Conservation (phyloP, 345 rosid genomes). For the Populus simonii region DNA sequence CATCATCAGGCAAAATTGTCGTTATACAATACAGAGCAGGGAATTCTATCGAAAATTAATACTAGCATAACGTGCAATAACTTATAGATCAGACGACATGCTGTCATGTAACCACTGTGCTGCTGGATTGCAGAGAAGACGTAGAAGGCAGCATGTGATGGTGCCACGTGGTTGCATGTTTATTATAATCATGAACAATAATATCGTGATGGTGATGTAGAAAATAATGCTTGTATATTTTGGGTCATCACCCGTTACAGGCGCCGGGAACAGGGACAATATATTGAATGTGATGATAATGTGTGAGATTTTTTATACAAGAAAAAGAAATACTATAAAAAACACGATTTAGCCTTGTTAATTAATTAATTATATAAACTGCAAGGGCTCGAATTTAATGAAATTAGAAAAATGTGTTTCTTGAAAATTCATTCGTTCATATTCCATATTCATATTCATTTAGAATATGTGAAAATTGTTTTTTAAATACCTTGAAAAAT, state of each 20-base stretch:
- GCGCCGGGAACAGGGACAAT: slow-evolving; percentile 30
- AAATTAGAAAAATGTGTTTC: too few species aligned
- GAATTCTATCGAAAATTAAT: not conserved
- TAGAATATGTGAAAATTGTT: too few species aligned
- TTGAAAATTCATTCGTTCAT: too few species aligned
- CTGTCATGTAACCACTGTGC: slow-evolving; percentile 12
- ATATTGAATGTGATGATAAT: slow-evolving; percentile 22
- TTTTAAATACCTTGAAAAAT: too few species aligned
- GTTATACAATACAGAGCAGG: not conserved
- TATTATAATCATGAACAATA: not conserved
- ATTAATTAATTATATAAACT: too few species aligned
- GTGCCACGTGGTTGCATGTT: slow-evolving; percentile 21
- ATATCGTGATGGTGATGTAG: slow-evolving; percentile 8
- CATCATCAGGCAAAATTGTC: not conserved
- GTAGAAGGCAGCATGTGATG: slow-evolving; percentile 26
- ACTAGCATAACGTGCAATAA: not conserved
- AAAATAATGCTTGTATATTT: not conserved
- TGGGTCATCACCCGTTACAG: slow-evolving; percentile 1
- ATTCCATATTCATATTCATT: too few species aligned
- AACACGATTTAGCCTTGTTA: too few species aligned
- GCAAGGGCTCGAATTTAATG: too few species aligned
- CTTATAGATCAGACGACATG: not conserved
- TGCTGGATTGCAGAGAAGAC: slow-evolving; percentile 13
- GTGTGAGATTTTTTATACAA: slow-evolving; percentile 10
- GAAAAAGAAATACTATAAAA: too few species aligned